Evolutionary conservation across 1,284 basidiomycete species (phyloP).

Genomic region (Rhodotorula sp.): DNA sequence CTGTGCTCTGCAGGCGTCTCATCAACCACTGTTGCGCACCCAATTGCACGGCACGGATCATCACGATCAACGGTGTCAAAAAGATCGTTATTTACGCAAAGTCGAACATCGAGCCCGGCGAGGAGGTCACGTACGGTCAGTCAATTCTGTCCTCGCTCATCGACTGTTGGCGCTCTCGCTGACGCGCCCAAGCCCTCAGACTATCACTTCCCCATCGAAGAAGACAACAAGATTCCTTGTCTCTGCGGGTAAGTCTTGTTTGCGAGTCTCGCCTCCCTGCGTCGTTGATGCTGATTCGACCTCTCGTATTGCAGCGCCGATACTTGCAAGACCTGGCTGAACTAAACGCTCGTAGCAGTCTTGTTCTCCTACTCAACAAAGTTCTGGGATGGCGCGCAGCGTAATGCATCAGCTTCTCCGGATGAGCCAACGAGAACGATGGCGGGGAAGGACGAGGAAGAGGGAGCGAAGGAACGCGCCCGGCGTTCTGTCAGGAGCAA

Average conservation of each 20-base stretch:
- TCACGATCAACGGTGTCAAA: slow-evolving; percentile 96
- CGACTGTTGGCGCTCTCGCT: too few species aligned
- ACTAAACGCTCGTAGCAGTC: not conserved
- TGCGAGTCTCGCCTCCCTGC: not conserved
- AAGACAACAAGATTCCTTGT: slow-evolving; percentile 69
- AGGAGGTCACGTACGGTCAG: slow-evolving; percentile 89
- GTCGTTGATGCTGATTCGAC: not conserved
- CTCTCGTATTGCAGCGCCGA: not conserved
- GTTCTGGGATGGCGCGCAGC: too few species aligned
- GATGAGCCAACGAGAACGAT: too few species aligned
- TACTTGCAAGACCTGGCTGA: slow-evolving; percentile 1
- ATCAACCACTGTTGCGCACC: slow-evolving; percentile 98
- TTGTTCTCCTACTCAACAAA: too few species aligned
- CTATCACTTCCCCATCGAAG: slow-evolving; percentile 90
- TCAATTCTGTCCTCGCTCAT: slow-evolving; percentile 14
- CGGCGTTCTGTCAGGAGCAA: too few species aligned
- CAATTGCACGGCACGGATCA: slow-evolving; percentile 97
- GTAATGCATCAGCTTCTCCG: too few species aligned
- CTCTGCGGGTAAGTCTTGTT: slow-evolving; percentile 27
- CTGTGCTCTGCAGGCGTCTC: slow-evolving; percentile 61
- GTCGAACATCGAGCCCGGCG: slow-evolving; percentile 84
- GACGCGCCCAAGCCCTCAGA: slow-evolving; percentile 55
- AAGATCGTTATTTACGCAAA: slow-evolving; percentile 99
- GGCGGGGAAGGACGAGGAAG: too few species aligned
- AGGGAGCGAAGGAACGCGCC: too few species aligned